phyloP scores from a whole-genome alignment of 352 stramenopile species.

The Globisporangium canariense region DNA sequence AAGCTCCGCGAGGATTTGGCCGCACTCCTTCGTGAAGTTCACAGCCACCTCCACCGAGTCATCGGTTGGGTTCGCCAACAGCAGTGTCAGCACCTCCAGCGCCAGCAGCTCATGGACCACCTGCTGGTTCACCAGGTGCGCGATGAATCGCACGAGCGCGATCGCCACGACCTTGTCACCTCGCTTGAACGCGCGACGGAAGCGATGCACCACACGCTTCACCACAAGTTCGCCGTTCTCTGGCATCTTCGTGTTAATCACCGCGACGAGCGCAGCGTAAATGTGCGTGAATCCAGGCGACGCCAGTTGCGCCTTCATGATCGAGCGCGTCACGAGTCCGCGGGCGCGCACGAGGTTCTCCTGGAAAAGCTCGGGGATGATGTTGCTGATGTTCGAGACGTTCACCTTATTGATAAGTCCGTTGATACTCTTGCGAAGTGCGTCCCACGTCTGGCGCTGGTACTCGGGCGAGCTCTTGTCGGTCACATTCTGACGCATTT shows the following conservation, averaged over 20 bases:
- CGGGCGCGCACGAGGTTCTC: conserved; percentile 97
- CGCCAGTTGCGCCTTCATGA: conserved; percentile 96
- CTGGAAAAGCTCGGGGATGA: conserved; percentile 96
- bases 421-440: conserved; percentile 97
- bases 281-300: conserved; percentile 96
- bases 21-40: conserved; percentile 96
- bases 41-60: conserved; percentile 98
- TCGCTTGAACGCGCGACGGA: conserved; percentile 95
- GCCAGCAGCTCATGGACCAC: conserved; percentile 97
- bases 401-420: conserved; percentile 98
- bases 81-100: conserved; percentile 95
- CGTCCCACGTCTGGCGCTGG: conserved; percentile 95
- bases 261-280: conserved; percentile 95
- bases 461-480: conserved; percentile 68
- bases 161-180: conserved; percentile 95
- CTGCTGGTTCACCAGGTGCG: conserved; percentile 98
- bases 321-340: conserved; percentile 90
- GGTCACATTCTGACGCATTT: conserved; percentile 54
- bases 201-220: conserved; percentile 93
- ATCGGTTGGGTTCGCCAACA: conserved; percentile 97
- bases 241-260: conserved; percentile 99
- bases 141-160: conserved; percentile 95
- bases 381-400: conserved; percentile 92
- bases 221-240: conserved; percentile 96
- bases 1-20: conserved; percentile 83